Evolutionary conservation across 2,329 filamentous ascomycete genomes (phyloP).

Genomic region (Clarireedia sp.): DNA sequence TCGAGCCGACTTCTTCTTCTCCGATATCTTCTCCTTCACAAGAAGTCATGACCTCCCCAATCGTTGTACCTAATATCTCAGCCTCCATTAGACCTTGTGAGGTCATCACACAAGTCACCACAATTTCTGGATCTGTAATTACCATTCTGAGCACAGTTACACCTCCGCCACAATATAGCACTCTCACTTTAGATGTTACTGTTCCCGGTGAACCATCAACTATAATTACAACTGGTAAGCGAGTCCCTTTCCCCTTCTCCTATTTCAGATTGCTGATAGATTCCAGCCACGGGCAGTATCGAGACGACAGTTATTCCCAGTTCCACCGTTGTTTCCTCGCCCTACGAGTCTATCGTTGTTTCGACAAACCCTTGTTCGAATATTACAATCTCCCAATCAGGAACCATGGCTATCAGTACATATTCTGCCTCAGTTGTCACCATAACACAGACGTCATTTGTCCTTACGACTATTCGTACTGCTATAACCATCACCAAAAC

Average conservation of each 20-base stretch:
- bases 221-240: neutral
- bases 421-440: neutral
- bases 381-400: neutral
- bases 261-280: neutral
- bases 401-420: neutral
- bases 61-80: neutral
- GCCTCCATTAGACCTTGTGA: neutral
- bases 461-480: neutral
- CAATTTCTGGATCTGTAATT: neutral
- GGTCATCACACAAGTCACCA: neutral
- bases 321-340: neutral
- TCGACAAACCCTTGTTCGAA: neutral
- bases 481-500: neutral
- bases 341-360: neutral
- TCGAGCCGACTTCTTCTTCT: neutral
- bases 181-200: neutral
- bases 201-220: neutral
- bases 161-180: neutral
- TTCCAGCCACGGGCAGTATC: constrained; percentile 1
- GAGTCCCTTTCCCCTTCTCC: neutral
- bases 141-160: neutral
- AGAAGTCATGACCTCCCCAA: neutral
- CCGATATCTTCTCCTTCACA: neutral
- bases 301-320: neutral
- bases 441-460: neutral